Base-by-base conservation (phyloP, 1,284 basidiomycete genomes). In the Austropuccinia psidii region DNA sequence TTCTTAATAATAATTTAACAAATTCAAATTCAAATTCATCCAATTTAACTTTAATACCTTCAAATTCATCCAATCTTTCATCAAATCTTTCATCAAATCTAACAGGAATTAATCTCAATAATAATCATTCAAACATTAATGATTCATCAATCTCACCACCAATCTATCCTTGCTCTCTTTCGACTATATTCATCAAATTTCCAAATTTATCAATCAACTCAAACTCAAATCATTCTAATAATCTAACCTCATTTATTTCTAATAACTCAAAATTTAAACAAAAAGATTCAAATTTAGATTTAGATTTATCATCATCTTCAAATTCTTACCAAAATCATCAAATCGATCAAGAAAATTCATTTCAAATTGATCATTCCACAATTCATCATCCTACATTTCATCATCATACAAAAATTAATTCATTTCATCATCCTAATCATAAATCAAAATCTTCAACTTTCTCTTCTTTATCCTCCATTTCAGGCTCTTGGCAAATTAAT, bases 131-230 rank as follows among this genome's bases (percentile, higher is more conserved):
- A 1, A 37, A 61, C 33, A 37, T 31, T 4, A 29, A 39, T 21
- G 24, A 37, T 41, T 37, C 58, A 21, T 41, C 58, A 8, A 41
- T 73, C n/a, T 45, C 70, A 17, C 70, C 70, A 55, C 70, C 70
- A n/a, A 24, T 39, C 19, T 73, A 54, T 31, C 70, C 70, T n/a
- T 73, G 29, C 35, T 60, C 70, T 2, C 45, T 73, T 5, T 58
- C 43, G 19, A 73, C 58, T 21, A 37, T 73, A 33, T 31, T 73
- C 37, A 55, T 73, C 49, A 62, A 55, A 27, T 73, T 73, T 52
- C 58, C 70, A 6, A 29, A 43, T 27, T 49, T 60, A n/a, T 60
- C 57, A 5, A 35, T 50, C n/a, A n/a, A n/a, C n/a, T n/a, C n/a
- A n/a, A n/a, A n/a, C 70, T 60, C 33, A 64, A 54, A 27, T 50